Evolutionary conservation across 2,329 filamentous ascomycete genomes (phyloP), one percentile per base, ranked within the genome.

Genomic region (Pseudogymnoascus sp.): DNA sequence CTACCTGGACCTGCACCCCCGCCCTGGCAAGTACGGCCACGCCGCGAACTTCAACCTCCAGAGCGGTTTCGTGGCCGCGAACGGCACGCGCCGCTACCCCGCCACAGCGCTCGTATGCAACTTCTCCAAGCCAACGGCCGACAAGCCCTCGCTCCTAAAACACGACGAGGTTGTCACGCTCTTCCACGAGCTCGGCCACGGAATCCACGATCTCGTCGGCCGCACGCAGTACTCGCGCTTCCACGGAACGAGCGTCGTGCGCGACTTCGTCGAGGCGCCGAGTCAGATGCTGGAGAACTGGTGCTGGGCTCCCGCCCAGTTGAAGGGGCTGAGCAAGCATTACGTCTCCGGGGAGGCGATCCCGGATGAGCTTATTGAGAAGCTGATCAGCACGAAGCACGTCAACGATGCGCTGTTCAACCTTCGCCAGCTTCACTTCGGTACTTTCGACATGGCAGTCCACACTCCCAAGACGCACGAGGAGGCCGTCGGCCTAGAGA

Each of bases 41-140:
- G 90, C 90, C 5, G 90, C 90, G 70, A 93, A 93, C 79, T 93
- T 95, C 78, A 90, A 87, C 75, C 75, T 95, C 1, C 86, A 91
- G 75, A 89, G 89, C 1, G 89, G 89, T 24, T 91, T 84, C 75
- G 77, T 86, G 63, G 79, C 82, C 63, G 78, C 83, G 61, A 84
- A 91, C 65, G 89, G 89, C 66, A 87, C 84, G 37, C 83, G 89
- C 62, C 82, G 86, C 63, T 93, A 92, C 73, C 89, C 90, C 5
- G 88, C 88, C 1, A 93, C 90, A 0, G 89, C 90, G 1, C 79
- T 93, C 10, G 89, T 93, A 10, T 93, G 90, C 82, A 93, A 93
- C 77, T 93, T 93, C 74, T 89, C 86, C 72, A 93, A 93, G 76
- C 88, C 90, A 2, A 89, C 88, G 1, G 78, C 84, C 8, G 89